A percentile compares a stretch with the other conserved stretches of the same genome.
These are phyloP conservation scores for Schwanniomyces pseudopolymorphus DNA, from an alignment of 805 yeast genomes.

Conservation along the genomic window DNA sequence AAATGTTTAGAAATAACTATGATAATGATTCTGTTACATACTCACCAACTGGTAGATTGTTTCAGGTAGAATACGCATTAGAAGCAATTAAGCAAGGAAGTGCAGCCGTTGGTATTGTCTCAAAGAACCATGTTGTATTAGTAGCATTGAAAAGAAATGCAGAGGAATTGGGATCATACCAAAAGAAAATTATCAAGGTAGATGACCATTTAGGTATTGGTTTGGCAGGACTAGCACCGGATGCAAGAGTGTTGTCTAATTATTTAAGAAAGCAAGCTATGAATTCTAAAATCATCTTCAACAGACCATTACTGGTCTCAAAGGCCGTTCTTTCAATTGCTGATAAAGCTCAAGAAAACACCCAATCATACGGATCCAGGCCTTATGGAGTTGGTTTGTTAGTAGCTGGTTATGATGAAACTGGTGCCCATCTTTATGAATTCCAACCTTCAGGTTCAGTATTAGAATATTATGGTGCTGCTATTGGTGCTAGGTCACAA, in stretches of 20 bases:
- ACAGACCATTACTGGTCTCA: constrained; percentile 79
- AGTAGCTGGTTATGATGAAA: constrained; percentile 86
- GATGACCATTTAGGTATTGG: constrained; percentile 95
- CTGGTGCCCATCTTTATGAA: constrained; percentile 92
- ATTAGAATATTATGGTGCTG: constrained; percentile 87
- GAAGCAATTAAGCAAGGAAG: constrained; percentile 98
- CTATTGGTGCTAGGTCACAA: constrained; percentile 98
- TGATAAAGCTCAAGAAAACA: constrained; percentile 95
- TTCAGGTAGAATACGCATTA: constrained; percentile 84
- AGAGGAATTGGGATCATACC: constrained; percentile 96
- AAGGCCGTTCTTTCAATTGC: constrained; percentile 85
- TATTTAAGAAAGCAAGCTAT: constrained; percentile 89
- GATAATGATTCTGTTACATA: constrained; percentile 98
- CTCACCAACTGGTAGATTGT: constrained; percentile 91
- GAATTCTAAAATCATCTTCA: constrained; percentile 79
- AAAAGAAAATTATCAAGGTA: constrained; percentile 85
- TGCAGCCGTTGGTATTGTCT: constrained; percentile 92
- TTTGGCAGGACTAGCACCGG: constrained; percentile 97
- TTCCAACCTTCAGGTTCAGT: constrained; percentile 96
- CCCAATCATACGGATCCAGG: constrained; percentile 93
- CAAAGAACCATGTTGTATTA: constrained; percentile 82
- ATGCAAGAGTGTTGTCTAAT: constrained; percentile 90
- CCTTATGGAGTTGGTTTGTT: constrained; percentile 98
- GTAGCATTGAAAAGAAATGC: constrained; percentile 95
- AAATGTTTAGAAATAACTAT: constrained; percentile 91